phyloP scores from a whole-genome alignment of 2,329 filamentous ascomycete species.

The Microascus cirrosus region DNA sequence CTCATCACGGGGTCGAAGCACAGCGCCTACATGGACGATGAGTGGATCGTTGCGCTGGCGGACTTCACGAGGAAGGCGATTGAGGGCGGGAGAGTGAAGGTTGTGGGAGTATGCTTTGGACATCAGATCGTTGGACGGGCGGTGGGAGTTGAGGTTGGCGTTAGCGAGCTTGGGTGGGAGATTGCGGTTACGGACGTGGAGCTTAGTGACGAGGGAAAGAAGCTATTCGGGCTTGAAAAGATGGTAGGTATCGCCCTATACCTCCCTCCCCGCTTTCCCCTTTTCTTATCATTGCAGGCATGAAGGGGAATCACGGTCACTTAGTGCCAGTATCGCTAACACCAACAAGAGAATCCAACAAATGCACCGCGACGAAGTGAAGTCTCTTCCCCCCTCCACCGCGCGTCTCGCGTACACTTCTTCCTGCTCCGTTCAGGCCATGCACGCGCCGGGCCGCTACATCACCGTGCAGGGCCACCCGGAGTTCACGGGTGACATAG shows the following conservation, averaged over 20 bases:
- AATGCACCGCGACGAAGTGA: constrained; percentile 76
- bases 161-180: constrained; percentile 67
- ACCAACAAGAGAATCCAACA: constrained; percentile 56
- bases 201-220: constrained; percentile 58
- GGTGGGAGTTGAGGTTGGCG: constrained; percentile 53
- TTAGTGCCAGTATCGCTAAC: neutral
- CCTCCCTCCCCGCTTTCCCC: neutral
- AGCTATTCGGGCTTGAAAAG: constrained; percentile 57
- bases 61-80: constrained; percentile 53
- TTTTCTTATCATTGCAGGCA: neutral
- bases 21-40: constrained; percentile 61
- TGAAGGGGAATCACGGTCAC: neutral
- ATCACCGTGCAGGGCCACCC: constrained; percentile 81
- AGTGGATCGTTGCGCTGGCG: constrained; percentile 68
- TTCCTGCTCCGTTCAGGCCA: constrained; percentile 65
- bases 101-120: constrained; percentile 80
- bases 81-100: constrained; percentile 47
- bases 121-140: constrained; percentile 76
- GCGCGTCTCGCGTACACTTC: constrained; percentile 53
- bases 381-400: constrained; percentile 48
- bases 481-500: constrained; percentile 65
- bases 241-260: constrained; percentile 24
- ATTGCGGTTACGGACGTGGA: constrained; percentile 60
- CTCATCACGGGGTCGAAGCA: constrained; percentile 68
- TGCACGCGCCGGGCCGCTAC: constrained; percentile 55